Evolutionary conservation across 768 basidiomycete species (phyloP), one percentile per base, ranked within the genome.

Genomic region (Boletus fagicola): DNA sequence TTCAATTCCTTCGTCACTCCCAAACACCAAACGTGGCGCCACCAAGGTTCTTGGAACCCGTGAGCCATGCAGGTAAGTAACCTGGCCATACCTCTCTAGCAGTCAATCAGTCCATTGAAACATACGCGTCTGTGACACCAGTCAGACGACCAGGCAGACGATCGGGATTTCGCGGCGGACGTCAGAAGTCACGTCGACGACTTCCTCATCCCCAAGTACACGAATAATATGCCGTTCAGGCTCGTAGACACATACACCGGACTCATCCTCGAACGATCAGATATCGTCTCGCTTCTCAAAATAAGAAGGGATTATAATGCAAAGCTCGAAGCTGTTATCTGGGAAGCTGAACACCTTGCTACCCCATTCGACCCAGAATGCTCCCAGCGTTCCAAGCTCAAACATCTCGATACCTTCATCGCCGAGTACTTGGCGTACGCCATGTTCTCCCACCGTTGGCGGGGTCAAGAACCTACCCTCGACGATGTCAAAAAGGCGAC

Each of bases 361-460:
- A n/a, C 30, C 16, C 39, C 48, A 1, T 40, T 48, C 26, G 36
- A 50, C 12, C 42, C 54, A 1, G 60, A 65, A 13, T 43, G 30
- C 16, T 44, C 38, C 49, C 22, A 39, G 11, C 53, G 31, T 6
- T 51, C 57, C 3, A 28, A 56, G 16, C 46, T 60, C n/a, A 7
- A 13, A 5, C 49, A 49, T 26, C 57, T 68, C 7, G 7, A 51
- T 1, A 13, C 16, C 11, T 62, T 70, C 38, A 55, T 68, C 35
- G 45, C 53, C 22, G 56, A 58, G 47, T 71, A 59, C 47, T 53
- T 69, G 31, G 67, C 59, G 10, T 69, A 57, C 38, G 68, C 60
- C 31, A 69, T 69, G 68, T 64, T 69, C 28, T 69, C 69, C 2
- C 68, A 69, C 31, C 62, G 67, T 8, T 69, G 69, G 69, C 48